These are phyloP conservation scores for Piper betle DNA, from an alignment of 164 flowering plant species.

Conservation along the genomic window DNA sequence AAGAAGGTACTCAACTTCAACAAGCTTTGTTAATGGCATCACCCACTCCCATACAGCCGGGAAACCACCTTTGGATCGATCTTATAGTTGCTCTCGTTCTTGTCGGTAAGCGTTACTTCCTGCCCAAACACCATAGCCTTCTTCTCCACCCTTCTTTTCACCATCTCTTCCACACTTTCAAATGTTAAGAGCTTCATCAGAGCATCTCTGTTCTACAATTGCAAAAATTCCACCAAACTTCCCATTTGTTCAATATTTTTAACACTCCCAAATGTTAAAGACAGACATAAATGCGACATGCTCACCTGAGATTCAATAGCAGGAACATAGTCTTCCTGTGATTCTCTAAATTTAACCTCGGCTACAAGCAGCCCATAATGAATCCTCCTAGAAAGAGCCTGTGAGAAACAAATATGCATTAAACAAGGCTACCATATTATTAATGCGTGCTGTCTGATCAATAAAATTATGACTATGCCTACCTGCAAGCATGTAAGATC, in stretches of 20 bases:
- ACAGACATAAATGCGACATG: neutral
- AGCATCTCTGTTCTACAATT: conserved; percentile 45
- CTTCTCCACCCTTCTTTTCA: conserved; percentile 61
- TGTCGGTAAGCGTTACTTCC: conserved; percentile 31
- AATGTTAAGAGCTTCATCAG: conserved; percentile 67
- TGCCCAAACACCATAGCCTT: conserved; percentile 73
- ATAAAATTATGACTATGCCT: too few relatives aligned
- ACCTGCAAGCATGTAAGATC: conserved; percentile 85
- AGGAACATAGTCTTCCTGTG: conserved; percentile 57
- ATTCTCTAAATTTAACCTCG: conserved; percentile 63
- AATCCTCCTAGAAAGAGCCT: conserved; percentile 87
- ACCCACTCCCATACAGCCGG: conserved; percentile 68
- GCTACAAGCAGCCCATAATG: conserved; percentile 92
- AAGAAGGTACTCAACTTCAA: conserved; percentile 77
- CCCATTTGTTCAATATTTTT: too few relatives aligned
- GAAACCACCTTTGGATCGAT: conserved; percentile 45
- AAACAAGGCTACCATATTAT: too few relatives aligned
- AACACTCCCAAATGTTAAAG: too few relatives aligned
- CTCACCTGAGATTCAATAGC: conserved; percentile 58
- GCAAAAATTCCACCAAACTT: neutral
- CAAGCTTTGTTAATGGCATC: conserved; percentile 76
- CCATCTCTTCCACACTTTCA: conserved; percentile 51
- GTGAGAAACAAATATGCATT: conserved; percentile 2
- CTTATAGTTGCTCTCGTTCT: conserved; percentile 25
- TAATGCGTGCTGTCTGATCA: too few relatives aligned